phyloP scores from a whole-genome alignment of 371 early-diverging fungal genomes.

The Mucor sp. region DNA sequence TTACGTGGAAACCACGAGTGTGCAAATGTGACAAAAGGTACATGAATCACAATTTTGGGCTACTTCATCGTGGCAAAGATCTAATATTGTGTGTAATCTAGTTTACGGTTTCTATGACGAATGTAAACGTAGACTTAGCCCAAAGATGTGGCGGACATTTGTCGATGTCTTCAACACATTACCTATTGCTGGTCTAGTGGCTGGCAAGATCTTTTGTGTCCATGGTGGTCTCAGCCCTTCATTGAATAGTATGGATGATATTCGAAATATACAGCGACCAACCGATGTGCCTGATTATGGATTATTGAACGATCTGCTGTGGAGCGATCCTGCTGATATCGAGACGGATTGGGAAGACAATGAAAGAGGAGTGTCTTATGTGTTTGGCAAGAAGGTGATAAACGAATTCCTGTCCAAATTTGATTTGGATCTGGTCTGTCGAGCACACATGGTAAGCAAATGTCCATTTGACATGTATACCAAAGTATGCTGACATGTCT shows the following conservation, averaged over 20 bases:
- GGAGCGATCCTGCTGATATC: constrained; percentile 87
- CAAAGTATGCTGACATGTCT: constrained; percentile 37
- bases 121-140: constrained; percentile 94
- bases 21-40: constrained; percentile 84
- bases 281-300: constrained; percentile 98
- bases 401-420: constrained; percentile 79
- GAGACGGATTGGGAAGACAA: constrained; percentile 94
- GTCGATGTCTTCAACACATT: constrained; percentile 98
- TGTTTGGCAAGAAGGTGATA: constrained; percentile 92
- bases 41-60: neutral
- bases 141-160: constrained; percentile 97
- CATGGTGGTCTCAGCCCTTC: constrained; percentile 97
- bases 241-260: constrained; percentile 89
- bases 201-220: constrained; percentile 97
- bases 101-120: constrained; percentile 99
- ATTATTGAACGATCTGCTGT: constrained; percentile 82
- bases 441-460: constrained; percentile 86
- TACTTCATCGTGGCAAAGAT: neutral
- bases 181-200: constrained; percentile 96
- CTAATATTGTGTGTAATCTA: constrained; percentile 16
- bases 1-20: constrained; percentile 98
- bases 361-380: constrained; percentile 97
- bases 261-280: constrained; percentile 87
- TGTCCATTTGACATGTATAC: neutral
- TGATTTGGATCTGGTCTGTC: constrained; percentile 89